Conservation (phyloP, 768 basidiomycete genomes). For the Suillus weaverae region DNA sequence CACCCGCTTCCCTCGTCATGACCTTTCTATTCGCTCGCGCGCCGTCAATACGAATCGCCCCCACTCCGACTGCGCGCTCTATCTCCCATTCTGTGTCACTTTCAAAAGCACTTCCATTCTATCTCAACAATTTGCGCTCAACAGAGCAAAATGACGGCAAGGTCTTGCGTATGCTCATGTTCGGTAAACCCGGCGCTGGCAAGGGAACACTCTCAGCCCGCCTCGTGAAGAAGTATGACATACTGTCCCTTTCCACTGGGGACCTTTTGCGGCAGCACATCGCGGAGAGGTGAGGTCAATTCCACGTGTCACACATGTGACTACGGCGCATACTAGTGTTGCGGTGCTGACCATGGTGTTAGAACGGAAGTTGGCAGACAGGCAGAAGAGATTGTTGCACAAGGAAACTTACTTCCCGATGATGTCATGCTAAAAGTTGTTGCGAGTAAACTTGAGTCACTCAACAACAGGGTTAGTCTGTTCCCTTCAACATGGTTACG, state of each 20-base stretch:
- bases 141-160: conserved; percentile 22
- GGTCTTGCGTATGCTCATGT: conserved; percentile 52
- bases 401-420: conserved; percentile 76
- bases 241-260: conserved; percentile 76
- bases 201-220: conserved; percentile 82
- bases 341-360: background rate
- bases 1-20: conserved; percentile 15
- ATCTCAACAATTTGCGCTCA: conserved; percentile 42
- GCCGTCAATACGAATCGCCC: conserved; percentile 14
- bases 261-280: conserved; percentile 88
- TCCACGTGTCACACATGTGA: background rate
- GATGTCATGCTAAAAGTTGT: conserved; percentile 79
- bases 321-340: background rate
- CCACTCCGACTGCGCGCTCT: conserved; percentile 20
- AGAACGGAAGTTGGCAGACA: conserved; percentile 71
- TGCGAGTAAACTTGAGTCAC: conserved; percentile 63
- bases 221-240: conserved; percentile 78
- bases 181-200: conserved; percentile 68
- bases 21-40: conserved; percentile 13
- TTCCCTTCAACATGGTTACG: background rate
- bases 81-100: conserved; percentile 32
- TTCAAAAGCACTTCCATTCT: conserved; percentile 51
- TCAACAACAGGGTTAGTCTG: conserved; percentile 62
- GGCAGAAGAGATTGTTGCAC: conserved; percentile 78
- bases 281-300: conserved; percentile 48